Evolutionary conservation across 495 filamentous ascomycete species (phyloP).

Genomic region (Geoglossum glabrum): DNA sequence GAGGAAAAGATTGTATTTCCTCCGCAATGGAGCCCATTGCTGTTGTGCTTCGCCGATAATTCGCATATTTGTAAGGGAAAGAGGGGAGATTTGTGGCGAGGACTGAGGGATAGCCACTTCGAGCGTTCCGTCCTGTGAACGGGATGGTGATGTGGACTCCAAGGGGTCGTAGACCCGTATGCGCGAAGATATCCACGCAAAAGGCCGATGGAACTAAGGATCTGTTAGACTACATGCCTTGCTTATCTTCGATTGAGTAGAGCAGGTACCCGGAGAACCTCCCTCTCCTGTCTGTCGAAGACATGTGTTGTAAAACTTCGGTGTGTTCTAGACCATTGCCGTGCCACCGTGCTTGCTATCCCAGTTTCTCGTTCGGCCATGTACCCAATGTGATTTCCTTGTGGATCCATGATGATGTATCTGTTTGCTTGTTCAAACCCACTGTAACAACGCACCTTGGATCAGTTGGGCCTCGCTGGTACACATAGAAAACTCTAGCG

Average conservation of each 20-base stretch:
- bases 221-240: constrained; percentile 2
- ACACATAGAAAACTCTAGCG: neutral
- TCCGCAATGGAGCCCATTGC: constrained; percentile 43
- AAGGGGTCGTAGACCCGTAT: constrained; percentile 45
- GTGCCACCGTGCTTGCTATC: constrained; percentile 32
- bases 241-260: neutral
- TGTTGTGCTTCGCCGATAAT: constrained; percentile 49
- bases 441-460: constrained; percentile 10
- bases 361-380: constrained; percentile 48
- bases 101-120: constrained; percentile 23
- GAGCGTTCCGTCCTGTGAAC: constrained; percentile 23
- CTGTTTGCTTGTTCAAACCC: constrained; percentile 57
- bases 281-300: constrained; percentile 42
- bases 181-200: constrained; percentile 43
- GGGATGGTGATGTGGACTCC: constrained; percentile 14
- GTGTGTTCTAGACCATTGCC: constrained; percentile 46
- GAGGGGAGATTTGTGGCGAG: constrained; percentile 28
- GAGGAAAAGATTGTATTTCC: constrained; percentile 50
- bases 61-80: constrained; percentile 35
- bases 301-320: constrained; percentile 51
- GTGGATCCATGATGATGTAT: constrained; percentile 52
- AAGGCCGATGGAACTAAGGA: constrained; percentile 42
- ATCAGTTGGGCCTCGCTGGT: neutral
- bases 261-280: constrained; percentile 36
- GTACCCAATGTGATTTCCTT: constrained; percentile 46